Base-by-base conservation (phyloP, 768 basidiomycete species). In the Lactarius hatsudake region DNA sequence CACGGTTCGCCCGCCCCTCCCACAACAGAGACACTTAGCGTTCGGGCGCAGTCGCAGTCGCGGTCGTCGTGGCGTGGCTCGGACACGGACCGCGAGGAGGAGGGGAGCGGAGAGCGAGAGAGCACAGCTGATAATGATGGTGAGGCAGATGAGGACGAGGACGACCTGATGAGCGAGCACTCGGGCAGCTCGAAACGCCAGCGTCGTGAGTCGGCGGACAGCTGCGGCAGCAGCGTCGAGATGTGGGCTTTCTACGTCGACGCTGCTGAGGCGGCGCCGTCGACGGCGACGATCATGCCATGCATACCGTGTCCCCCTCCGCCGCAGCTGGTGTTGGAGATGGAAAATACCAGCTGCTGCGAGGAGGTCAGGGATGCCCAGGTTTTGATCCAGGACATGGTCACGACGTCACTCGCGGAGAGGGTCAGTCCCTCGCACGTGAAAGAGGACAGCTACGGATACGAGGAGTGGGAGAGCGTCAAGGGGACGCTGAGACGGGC, bases 391-490 rank as follows among this genome's bases (percentile, higher is more conserved):
- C 61, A 58, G 38, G 23, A 59, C 45, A 67, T 67, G 67, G 53
- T 61, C 54, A 65, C 65, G 40, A 65, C 70, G 26, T 71, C 71
- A 32, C 66, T 72, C 56, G 71, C 60, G 23, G 64, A 66, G 57
- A 61, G 53, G 18, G 40, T 65, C 5, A 10, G 45, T 15, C 30
- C 45, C 15, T 18, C 63, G 23, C 15, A 56, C 10, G 17, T 34
- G 26, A 48, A 51, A 0, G 68, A 56, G 13, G 62, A 48, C 28
- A 58, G 45, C 42, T 67, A n/a, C 61, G 61, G 54, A 62, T 69
- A 78, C 58, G 83, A 84, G 62, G 87, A 89, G 72, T 89, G 88
- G 89, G 81, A 86, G 62, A 84, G 85, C 74, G 77, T 89, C 54
- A 89, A 88, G 74, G 85, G 86, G 64, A 78, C 88, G 12, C 87